These are phyloP conservation scores for Sporobolomyces pararoseus DNA, from an alignment of 768 basidiomycete genomes.

Conservation along the genomic window DNA sequence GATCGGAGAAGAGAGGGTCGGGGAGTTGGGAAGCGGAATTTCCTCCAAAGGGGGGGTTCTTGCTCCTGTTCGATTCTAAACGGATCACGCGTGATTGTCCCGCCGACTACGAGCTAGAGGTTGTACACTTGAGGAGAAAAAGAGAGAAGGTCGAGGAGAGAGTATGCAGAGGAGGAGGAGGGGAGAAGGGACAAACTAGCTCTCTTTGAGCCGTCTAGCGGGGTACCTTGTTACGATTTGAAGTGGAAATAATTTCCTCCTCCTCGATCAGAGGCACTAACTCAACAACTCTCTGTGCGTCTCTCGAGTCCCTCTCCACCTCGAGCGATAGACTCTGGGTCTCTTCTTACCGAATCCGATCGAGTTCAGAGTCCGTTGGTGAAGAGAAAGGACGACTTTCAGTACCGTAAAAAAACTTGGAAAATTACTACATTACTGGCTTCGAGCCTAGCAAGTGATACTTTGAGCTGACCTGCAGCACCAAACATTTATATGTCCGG, in stretches of 20 bases:
- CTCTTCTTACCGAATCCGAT: neutral
- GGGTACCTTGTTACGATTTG: too few species aligned
- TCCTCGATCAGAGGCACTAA: neutral
- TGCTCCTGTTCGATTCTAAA: neutral
- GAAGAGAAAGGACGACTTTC: neutral
- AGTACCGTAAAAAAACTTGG: too few species aligned
- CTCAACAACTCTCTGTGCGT: neutral
- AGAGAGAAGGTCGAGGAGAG: neutral
- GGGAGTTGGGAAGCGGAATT: neutral
- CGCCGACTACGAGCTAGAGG: neutral
- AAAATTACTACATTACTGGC: too few species aligned
- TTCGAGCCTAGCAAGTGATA: too few species aligned
- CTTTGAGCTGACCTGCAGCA: neutral
- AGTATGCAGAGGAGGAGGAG: too few species aligned
- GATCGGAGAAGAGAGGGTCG: conserved; percentile 4
- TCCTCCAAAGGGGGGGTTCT: neutral
- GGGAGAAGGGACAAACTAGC: neutral
- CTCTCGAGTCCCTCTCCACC: neutral
- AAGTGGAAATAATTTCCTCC: too few species aligned
- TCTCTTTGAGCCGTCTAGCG: too few species aligned
- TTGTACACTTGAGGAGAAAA: neutral
- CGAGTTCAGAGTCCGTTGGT: neutral
- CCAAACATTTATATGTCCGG: too few species aligned
- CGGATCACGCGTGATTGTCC: neutral
- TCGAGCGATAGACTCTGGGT: too few species aligned